phyloP scores from a whole-genome alignment of 257 asterid genomes.

The Apocynum venetum region DNA sequence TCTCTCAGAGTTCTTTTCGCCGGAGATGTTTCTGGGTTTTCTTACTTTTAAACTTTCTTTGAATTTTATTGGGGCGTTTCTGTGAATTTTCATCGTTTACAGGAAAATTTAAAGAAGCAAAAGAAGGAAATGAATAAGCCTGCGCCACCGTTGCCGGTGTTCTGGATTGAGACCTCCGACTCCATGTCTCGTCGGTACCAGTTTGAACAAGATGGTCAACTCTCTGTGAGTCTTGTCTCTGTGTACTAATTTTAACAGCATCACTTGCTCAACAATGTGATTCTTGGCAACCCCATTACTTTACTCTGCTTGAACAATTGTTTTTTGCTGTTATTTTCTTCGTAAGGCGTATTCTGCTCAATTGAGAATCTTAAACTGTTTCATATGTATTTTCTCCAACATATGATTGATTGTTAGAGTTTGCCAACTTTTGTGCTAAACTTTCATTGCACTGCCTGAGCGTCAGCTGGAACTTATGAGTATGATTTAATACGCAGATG shows the following conservation, averaged over 20 bases:
- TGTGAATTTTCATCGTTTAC: constrained; percentile 11
- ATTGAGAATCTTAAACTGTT: neutral
- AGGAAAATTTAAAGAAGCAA: constrained; percentile 60
- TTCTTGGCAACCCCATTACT: neutral
- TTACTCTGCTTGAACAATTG: neutral
- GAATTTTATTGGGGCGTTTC: neutral
- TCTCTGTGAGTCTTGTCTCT: constrained; percentile 43
- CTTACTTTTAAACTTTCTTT: neutral
- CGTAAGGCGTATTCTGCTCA: neutral
- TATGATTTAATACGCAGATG: constrained; percentile 42
- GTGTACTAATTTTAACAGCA: neutral
- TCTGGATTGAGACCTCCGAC: constrained; percentile 81
- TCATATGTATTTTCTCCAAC: neutral
- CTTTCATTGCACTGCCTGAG: neutral
- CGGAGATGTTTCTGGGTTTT: neutral
- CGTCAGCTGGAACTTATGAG: neutral
- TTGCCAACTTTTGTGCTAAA: neutral
- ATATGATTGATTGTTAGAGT: neutral
- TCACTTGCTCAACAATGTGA: neutral
- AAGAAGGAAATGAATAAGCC: constrained; percentile 31
- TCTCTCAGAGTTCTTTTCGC: neutral
- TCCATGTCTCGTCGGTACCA: constrained; percentile 64
- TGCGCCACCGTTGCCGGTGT: constrained; percentile 42
- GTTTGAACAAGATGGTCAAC: constrained; percentile 73
- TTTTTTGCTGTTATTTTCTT: neutral